Conservation (phyloP, 2,329 filamentous ascomycete genomes). For the Cytospora piceae region DNA sequence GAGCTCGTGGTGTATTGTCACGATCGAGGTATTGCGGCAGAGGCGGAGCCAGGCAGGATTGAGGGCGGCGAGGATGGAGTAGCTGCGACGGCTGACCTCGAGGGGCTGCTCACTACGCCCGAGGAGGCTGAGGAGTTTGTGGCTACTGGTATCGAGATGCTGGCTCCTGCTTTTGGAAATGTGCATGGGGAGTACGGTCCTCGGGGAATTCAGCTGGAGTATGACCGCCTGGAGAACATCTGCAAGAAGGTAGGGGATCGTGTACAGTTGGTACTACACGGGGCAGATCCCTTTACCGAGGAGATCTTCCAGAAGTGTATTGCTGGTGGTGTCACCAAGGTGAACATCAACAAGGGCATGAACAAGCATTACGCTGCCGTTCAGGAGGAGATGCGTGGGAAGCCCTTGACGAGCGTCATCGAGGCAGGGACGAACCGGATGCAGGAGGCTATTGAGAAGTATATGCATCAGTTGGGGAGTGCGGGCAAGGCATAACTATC, state of each 20-base stretch:
- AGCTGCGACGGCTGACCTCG: conserved; percentile 56
- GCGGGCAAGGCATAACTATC: conserved; percentile 46
- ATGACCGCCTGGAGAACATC: conserved; percentile 52
- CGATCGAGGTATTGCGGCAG: conserved; percentile 65
- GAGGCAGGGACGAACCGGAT: conserved; percentile 51
- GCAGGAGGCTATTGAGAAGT: conserved; percentile 53
- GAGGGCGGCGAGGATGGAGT: conserved; percentile 71
- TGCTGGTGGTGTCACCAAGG: conserved; percentile 49
- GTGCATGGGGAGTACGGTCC: conserved; percentile 75
- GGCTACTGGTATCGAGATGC: conserved; percentile 71
- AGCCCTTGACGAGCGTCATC: conserved; percentile 52
- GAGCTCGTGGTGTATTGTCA: conserved; percentile 68
- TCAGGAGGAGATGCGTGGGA: conserved; percentile 50
- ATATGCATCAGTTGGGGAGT: conserved; percentile 50
- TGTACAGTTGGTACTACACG: conserved; percentile 53
- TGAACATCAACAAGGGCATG: conserved; percentile 58
- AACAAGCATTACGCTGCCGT: conserved; percentile 51
- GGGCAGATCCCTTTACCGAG: conserved; percentile 52
- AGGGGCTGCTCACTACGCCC: conserved; percentile 63
- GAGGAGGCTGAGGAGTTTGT: conserved; percentile 74
- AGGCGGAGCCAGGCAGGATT: conserved; percentile 67
- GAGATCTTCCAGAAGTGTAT: conserved; percentile 51
- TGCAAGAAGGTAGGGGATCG: conserved; percentile 48
- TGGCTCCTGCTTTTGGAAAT: conserved; percentile 77
- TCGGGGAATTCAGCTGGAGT: conserved; percentile 65